phyloP scores from a whole-genome alignment of 1,284 basidiomycete species.

The Cutaneotrichosporon sp. region DNA sequence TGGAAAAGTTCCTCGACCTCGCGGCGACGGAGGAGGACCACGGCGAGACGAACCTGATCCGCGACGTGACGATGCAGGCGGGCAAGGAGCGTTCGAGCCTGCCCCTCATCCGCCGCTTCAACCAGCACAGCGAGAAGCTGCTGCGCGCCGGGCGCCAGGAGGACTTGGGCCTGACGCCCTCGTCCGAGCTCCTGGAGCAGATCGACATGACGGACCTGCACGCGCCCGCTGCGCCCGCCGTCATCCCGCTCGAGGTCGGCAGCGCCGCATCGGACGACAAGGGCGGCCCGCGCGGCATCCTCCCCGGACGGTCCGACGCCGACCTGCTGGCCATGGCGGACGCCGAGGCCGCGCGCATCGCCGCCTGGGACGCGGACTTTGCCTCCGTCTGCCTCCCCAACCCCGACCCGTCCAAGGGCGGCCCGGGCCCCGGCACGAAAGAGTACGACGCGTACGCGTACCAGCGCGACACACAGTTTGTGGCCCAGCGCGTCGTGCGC shows the following conservation, averaged over 20 bases:
- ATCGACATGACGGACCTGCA: slow-evolving; percentile 87
- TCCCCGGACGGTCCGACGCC: slow-evolving; percentile 58
- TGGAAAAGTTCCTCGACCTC: slow-evolving; percentile 80
- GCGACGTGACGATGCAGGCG: slow-evolving; percentile 93
- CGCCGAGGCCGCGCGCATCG: slow-evolving; percentile 21
- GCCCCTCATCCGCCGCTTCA: slow-evolving; percentile 94
- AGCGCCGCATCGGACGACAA: slow-evolving; percentile 31
- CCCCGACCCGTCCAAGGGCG: slow-evolving; percentile 26
- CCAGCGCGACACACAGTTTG: slow-evolving; percentile 40
- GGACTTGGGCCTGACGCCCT: slow-evolving; percentile 15
- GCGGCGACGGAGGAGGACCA: slow-evolving; percentile 91
- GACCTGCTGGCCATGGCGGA: slow-evolving; percentile 56
- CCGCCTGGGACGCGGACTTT: slow-evolving; percentile 32
- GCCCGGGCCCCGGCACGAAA: slow-evolving; percentile 18
- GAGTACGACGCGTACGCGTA: slow-evolving; percentile 28
- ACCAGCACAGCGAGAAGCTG: slow-evolving; percentile 90
- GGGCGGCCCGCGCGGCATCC: slow-evolving; percentile 30
- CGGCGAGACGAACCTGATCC: slow-evolving; percentile 79
- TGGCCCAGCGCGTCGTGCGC: slow-evolving; percentile 38
- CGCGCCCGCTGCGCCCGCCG: slow-evolving; percentile 63
- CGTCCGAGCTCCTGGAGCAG: slow-evolving; percentile 59
- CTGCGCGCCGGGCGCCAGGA: slow-evolving; percentile 49
- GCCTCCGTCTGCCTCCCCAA: slow-evolving; percentile 35
- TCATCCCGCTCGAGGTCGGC: slow-evolving; percentile 76
- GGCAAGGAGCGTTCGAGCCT: slow-evolving; percentile 83